Conservation (phyloP, 2,329 filamentous ascomycete genomes). For the Alternaria sp. region DNA sequence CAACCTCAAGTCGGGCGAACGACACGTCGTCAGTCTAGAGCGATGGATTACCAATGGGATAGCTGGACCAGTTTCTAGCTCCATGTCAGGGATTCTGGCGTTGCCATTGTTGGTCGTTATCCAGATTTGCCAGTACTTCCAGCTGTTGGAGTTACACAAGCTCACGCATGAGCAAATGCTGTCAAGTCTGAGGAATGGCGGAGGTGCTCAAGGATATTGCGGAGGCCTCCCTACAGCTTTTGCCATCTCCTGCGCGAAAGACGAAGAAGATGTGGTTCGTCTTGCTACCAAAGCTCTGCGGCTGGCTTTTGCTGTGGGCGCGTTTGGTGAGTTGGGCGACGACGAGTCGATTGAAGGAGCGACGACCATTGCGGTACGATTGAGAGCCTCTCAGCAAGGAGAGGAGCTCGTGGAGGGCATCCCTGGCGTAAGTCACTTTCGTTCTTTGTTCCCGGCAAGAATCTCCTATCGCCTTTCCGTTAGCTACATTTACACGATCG, state of each 20-base stretch:
- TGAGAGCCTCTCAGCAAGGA: conserved; percentile 23
- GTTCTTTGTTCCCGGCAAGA: not conserved
- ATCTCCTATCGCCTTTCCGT: not conserved
- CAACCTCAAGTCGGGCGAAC: conserved; percentile 11
- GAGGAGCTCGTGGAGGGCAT: conserved; percentile 24
- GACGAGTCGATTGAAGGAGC: conserved; percentile 21
- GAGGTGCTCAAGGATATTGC: conserved; percentile 29
- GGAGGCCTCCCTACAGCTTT: conserved; percentile 20
- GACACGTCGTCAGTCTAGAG: conserved; percentile 15
- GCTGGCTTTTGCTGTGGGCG: conserved; percentile 20
- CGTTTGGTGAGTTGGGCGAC: conserved; percentile 23
- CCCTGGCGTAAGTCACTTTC: conserved; percentile 24
- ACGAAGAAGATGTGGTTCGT: conserved; percentile 24
- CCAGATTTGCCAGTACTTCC: conserved; percentile 34
- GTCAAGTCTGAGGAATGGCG: conserved; percentile 14
- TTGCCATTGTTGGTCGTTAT: conserved; percentile 30
- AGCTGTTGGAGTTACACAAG: conserved; percentile 20
- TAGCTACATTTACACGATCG: not conserved
- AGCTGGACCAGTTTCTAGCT: conserved; percentile 22
- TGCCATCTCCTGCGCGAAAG: conserved; percentile 20
- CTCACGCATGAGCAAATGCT: conserved; percentile 21
- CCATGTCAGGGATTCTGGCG: conserved; percentile 21
- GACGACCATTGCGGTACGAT: conserved; percentile 29
- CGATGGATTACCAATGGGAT: conserved; percentile 23
- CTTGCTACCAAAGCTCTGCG: conserved; percentile 20